Base-by-base conservation (phyloP, 163 green algal species). In the Chlorella variabilis region DNA sequence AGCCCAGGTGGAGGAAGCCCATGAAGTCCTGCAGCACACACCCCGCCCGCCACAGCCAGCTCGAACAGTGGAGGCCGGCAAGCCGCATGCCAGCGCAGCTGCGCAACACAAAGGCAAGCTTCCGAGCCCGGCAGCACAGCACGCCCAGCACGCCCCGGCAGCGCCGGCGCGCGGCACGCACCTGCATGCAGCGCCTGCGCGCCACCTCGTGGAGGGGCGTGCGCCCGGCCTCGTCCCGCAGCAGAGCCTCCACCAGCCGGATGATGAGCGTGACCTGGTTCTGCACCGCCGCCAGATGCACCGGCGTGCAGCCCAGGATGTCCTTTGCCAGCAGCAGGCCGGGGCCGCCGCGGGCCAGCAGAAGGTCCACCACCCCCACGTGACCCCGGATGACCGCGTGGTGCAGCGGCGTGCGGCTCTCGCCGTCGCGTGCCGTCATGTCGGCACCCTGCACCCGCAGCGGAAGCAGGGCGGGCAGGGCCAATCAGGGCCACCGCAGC, bases 1-100 rank as follows among this genome's bases (percentile, higher is more conserved):
- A 93, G 29, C 89, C 89, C 27, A 93, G 77, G 66, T 93, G 89
- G 59, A 93, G 76, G 71, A 93, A 93, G 11, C 89, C 89, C 87
- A 93, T 92, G 76, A 93, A 92, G 68, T 93, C 89, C 83, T 91
- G 84, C 51, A 23, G 71, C 4, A 23, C 25, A 56, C n/a, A n/a
- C n/a, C n/a, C n/a, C n/a, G n/a, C n/a, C n/a, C n/a, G n/a, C n/a
- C n/a, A n/a, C n/a, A n/a, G n/a, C n/a, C n/a, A n/a, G n/a, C n/a
- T n/a, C n/a, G n/a, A n/a, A n/a, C n/a, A n/a, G n/a, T n/a, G n/a
- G 25, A 31, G 15, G 25, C 25, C 63, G 33, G 33, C 39, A 36
- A 59, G 41, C 67, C 58, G 27, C 41, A n/a, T n/a, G n/a, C n/a
- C n/a, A n/a, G n/a, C n/a, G n/a, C n/a, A n/a, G n/a, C n/a, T n/a